A percentile compares a stretch with the other conserved stretches of the same genome.
Conservation (phyloP, 345 rosid species). For the Nephelium lappaceum region DNA sequence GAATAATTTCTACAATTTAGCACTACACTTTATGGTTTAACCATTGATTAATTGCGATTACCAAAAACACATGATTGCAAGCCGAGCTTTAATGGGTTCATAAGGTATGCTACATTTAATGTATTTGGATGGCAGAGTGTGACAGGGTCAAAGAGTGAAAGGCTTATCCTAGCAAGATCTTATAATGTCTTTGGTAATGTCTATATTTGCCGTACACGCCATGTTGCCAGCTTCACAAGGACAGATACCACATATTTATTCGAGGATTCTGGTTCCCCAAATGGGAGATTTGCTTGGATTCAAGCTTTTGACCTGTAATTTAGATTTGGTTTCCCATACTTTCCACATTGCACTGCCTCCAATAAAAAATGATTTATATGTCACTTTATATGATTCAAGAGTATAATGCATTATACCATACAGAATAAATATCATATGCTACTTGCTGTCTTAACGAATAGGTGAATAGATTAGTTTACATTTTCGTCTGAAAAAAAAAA, state of each 20-base stretch:
- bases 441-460: no score
- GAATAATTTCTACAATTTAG: no score
- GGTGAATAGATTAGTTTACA: no score
- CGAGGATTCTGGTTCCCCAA: slow-evolving; percentile 1
- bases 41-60: background rate
- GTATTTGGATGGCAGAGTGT: background rate
- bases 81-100: background rate
- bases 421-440: no score
- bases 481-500: no score
- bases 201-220: slow-evolving; percentile 22
- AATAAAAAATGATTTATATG: no score
- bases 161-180: background rate
- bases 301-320: background rate
- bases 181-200: background rate
- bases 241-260: slow-evolving; percentile 1
- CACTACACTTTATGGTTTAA: background rate
- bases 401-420: no score
- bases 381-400: no score
- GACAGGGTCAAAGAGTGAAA: background rate
- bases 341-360: no score
- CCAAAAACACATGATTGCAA: slow-evolving; percentile 9
- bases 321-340: background rate
- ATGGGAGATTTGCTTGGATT: background rate
- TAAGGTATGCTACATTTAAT: background rate
- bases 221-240: slow-evolving; percentile 9